Percentiles rank a stretch among this genome's conserved stretches.
phyloP scores from a whole-genome alignment of 352 stramenopile species.

The Pythium aphanidermatum region DNA sequence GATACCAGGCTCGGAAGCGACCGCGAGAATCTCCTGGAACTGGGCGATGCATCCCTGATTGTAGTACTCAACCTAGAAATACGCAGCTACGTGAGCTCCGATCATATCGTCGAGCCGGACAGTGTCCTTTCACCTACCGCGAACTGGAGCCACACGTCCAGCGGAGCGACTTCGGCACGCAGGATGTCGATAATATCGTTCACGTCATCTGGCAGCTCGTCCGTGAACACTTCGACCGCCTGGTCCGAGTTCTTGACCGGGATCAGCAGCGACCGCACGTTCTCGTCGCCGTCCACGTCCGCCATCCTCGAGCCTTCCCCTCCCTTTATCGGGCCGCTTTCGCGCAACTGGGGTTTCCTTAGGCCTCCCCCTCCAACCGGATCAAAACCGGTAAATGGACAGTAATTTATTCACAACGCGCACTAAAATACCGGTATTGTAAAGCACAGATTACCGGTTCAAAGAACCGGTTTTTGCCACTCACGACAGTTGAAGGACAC shows the following conservation, averaged over 20 bases:
- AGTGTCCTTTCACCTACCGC: slow-evolving; percentile 63
- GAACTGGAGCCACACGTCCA: slow-evolving; percentile 90
- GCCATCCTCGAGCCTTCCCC: too few species aligned
- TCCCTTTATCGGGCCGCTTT: background rate
- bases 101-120: too few species aligned
- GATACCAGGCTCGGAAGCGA: slow-evolving; percentile 77
- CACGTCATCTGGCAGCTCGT: slow-evolving; percentile 86
- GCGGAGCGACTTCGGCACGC: slow-evolving; percentile 84
- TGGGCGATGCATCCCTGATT: slow-evolving; percentile 73
- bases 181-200: slow-evolving; percentile 91
- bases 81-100: background rate
- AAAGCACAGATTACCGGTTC: slow-evolving; percentile 6
- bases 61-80: slow-evolving; percentile 79
- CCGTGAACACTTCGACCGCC: slow-evolving; percentile 86
- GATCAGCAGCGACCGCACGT: slow-evolving; percentile 77
- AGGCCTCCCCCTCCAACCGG: background rate
- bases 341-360: background rate
- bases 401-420: too few species aligned
- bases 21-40: slow-evolving; percentile 83
- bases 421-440: slow-evolving; percentile 8
- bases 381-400: slow-evolving; percentile 1
- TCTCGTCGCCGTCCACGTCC: slow-evolving; percentile 21
- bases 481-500: slow-evolving; percentile 27
- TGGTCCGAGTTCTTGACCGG: slow-evolving; percentile 88
- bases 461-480: slow-evolving; percentile 10